phyloP scores from a whole-genome alignment of 2,329 filamentous ascomycete species.

The Myriosclerotinia curreyana region DNA sequence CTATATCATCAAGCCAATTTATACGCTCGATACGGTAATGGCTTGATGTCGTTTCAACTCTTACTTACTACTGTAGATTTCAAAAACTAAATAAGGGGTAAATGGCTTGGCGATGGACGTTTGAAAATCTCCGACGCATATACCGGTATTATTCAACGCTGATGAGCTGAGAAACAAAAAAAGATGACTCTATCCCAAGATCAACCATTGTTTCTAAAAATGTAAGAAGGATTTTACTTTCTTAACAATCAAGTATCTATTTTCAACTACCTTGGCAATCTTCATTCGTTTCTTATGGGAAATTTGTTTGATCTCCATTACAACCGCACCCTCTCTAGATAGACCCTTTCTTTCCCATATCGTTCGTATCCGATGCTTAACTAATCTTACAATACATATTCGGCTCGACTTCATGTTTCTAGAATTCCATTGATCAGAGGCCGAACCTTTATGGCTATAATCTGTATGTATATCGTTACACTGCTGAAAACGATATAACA shows the following conservation, averaged over 20 bases:
- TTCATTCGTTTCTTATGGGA: neutral
- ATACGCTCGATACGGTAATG: neutral
- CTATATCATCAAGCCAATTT: neutral
- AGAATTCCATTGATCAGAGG: neutral
- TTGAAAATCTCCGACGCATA: slow-evolving; percentile 9
- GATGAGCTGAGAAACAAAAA: neutral
- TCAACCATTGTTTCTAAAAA: slow-evolving; percentile 5
- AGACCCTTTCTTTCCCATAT: neutral
- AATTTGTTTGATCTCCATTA: neutral
- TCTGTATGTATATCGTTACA: neutral
- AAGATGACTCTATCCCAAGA: neutral
- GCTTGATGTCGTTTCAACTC: slow-evolving; percentile 8
- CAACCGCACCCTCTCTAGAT: too few relatives aligned
- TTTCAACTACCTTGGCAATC: neutral
- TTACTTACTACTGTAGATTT: neutral
- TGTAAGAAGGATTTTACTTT: slow-evolving; percentile 3
- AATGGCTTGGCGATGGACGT: slow-evolving; percentile 1
- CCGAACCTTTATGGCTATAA: neutral
- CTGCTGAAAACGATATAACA: neutral
- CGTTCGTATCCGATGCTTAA: slow-evolving; percentile 4
- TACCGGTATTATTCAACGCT: neutral
- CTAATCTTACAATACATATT: neutral
- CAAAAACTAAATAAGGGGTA: neutral
- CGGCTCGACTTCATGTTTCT: neutral
- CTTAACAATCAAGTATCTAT: neutral